A percentile compares a stretch with the other conserved stretches of the same genome.
Conservation (phyloP, 352 stramenopile genomes). For the Phytophthora pistaciae region DNA sequence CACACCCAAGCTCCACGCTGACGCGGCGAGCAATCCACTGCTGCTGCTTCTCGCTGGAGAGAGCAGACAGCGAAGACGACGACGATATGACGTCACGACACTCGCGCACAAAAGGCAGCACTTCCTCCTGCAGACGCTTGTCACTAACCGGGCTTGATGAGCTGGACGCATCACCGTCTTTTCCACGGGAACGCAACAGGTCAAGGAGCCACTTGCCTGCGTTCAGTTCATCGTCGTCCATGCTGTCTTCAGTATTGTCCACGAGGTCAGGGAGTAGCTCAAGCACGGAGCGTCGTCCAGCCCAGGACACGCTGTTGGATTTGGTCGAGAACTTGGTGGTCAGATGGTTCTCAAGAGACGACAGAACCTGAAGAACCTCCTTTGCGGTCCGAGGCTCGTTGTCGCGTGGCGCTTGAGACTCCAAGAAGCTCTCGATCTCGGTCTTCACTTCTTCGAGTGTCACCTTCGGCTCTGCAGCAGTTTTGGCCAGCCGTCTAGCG, state of each 20-base stretch:
- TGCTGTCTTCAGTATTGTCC: conserved; percentile 11
- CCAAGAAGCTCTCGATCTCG: conserved; percentile 42
- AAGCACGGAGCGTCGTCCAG: conserved; percentile 31
- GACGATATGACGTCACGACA: conserved; percentile 33
- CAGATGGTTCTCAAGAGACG: conserved; percentile 48
- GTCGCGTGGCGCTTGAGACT: conserved; percentile 16
- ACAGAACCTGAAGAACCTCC: conserved; percentile 45
- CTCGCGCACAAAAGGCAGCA: conserved; percentile 40
- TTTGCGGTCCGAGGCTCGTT: conserved; percentile 33
- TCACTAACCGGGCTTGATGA: conserved; percentile 7
- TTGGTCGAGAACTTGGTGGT: conserved; percentile 27
- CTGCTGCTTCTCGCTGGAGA: conserved; percentile 39
- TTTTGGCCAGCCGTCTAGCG: conserved; percentile 23
- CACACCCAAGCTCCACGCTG: conserved; percentile 36
- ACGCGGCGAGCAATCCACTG: conserved; percentile 44
- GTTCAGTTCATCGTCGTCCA: conserved; percentile 5
- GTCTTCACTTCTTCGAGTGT: conserved; percentile 39
- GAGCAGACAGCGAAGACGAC: conserved; percentile 29
- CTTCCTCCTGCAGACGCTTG: conserved; percentile 26
- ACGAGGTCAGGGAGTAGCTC: conserved; percentile 33
- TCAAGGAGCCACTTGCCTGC: conserved; percentile 17
- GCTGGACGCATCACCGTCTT: not conserved
- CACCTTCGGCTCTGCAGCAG: conserved; percentile 17
- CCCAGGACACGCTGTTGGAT: conserved; percentile 18
- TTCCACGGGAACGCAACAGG: conserved; percentile 11